Evolutionary conservation across 176 grass and related monocot genomes (phyloP).

Genomic region (Oryza meridionalis): DNA sequence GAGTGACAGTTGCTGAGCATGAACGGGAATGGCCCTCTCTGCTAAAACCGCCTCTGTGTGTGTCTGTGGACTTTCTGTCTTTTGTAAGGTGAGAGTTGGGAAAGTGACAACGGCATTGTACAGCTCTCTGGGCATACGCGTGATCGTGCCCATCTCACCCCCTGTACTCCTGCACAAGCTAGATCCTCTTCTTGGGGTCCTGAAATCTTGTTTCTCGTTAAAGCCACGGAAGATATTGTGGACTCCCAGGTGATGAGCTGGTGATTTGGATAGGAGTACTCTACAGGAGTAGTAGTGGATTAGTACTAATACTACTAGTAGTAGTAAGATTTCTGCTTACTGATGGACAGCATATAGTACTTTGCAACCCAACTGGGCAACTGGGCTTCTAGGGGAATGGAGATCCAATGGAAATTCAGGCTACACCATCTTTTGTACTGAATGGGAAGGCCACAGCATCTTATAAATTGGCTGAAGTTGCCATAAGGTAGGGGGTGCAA

Average conservation of each 20-base stretch:
- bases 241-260: background rate
- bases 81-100: background rate
- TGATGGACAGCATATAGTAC: background rate
- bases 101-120: background rate
- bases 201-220: constrained; percentile 12
- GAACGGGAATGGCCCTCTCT: background rate
- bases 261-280: background rate
- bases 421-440: no score
- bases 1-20: background rate
- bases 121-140: no score
- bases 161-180: background rate
- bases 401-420: background rate
- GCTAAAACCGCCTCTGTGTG: background rate
- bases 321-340: background rate
- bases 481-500: background rate
- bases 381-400: background rate
- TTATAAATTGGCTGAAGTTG: background rate
- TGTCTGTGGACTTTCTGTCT: background rate
- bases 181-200: background rate
- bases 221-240: background rate
- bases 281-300: no score
- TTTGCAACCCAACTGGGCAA: background rate
- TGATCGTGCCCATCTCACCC: background rate
- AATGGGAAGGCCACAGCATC: no score
- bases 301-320: no score